Evolutionary conservation across 306 rosid species (phyloP), one percentile per base, ranked within the genome.

Genomic region (Ormosia emarginata): DNA sequence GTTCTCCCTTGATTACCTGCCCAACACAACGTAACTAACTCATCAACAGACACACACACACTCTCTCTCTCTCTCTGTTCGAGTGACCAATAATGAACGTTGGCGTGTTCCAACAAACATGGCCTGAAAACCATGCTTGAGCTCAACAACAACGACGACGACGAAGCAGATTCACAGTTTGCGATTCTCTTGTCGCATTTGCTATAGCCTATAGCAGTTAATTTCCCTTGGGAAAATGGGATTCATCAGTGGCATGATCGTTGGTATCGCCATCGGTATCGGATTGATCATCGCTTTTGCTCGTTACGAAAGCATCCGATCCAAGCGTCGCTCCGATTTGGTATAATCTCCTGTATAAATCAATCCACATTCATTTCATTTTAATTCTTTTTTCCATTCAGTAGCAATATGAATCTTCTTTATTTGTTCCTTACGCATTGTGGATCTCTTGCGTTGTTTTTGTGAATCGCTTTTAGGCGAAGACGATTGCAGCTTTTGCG

Each of bases 251-350:
- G 94, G 95, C 43, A 46, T 93, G 84, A 10, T 95, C 81, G 2
- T 93, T 13, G 98, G 99, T 70, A 34, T 93, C 61, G 85, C 77
- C 79, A 8, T 95, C 41, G 99, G 99, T 0, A 52, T 95, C 36
- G 88, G 84, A 13, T 78, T 93, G 59, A 71, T 95, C 86, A 1
- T 87, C 68, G 91, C 89, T 83, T 89, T 82, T 36, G 93, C 98
- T 84, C 90, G 94, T 32, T 82, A 80, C 0, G 91, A 65, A 53
- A 83, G 78, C 29, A 40, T 7, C 44, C 94, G 99, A 85, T 86
- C 95, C 84, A 93, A 72, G 79, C 86, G 81, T 84, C 99, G 98
- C 49, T 72, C 86, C n/a, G 85, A 89, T 81, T 85, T 95, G 93
- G 99, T 95, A 50, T 36, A 7, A 46, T 74, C 71, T 5, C 1